Base-by-base conservation (phyloP, 768 basidiomycete genomes). In the Hygrophoropsis aurantiaca region DNA sequence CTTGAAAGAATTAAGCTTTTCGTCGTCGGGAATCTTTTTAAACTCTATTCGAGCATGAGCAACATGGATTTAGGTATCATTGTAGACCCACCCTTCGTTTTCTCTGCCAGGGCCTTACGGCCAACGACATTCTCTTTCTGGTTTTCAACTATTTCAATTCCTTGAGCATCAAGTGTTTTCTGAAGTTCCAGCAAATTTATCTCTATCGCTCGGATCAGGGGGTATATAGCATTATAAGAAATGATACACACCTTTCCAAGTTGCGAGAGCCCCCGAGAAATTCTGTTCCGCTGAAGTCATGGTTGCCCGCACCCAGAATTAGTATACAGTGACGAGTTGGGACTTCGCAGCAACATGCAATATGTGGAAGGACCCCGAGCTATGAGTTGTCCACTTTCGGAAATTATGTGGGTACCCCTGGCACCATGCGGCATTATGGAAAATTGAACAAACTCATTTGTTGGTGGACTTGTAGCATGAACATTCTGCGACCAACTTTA, bases 111-210 rank as follows among this genome's bases (percentile, higher is more conserved):
- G 44, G 85, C 87, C 68, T 97, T 99, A 35, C 97, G 80, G 9
- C 94, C 94, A 3, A 99, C 77, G 37, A 97, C 78, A 54, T 89
- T 92, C 73, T 98, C 95, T 73, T 97, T 99, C 75, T 97, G 94
- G 70, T 94, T 94, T 75, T 98, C 94, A 18, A 99, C 94, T 11
- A 99, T 77, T 68, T 98, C 94, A 26, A 97, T 78, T 4, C 94
- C 94, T 51, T 97, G 95, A 5, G 79, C 74, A 68, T 98, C 94
- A 40, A 99, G 80, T 4, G 84, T 87, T 72, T 92, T 94, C 70
- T 98, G 95, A 21, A 98, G 75, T 53, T 97, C 92, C 16, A 83
- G 70, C 42, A 99, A 79, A 65, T 90, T 86, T 58, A 99, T 88
- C 53, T 84, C 93, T 97, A 33, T 11, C 13, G 13, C 11, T 10